phyloP scores from a whole-genome alignment of 805 yeast genomes.

The Kluyveromyces nonfermentans region DNA sequence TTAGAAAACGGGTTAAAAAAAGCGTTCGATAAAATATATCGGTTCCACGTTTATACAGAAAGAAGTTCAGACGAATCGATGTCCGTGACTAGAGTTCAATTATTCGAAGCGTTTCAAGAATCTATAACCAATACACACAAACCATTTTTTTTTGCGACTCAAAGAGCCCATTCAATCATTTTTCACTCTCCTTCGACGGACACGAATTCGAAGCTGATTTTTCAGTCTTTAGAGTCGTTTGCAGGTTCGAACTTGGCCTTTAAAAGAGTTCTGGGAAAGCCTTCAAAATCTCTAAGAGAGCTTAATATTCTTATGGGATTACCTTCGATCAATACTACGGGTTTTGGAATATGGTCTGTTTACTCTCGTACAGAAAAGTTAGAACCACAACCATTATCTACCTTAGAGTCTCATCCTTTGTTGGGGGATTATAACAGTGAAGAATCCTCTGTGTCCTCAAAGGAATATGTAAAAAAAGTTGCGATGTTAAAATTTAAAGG shows the following conservation, averaged over 20 bases:
- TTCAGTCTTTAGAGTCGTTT: conserved; percentile 32
- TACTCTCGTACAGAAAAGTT: conserved; percentile 47
- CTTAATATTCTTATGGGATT: neutral
- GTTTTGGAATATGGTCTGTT: conserved; percentile 64
- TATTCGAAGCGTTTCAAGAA: conserved; percentile 43
- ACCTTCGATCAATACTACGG: conserved; percentile 44
- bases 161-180: conserved; percentile 55
- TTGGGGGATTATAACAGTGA: neutral
- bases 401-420: conserved; percentile 31
- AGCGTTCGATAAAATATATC: conserved; percentile 42
- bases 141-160: conserved; percentile 60
- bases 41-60: conserved; percentile 57
- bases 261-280: neutral
- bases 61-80: conserved; percentile 56
- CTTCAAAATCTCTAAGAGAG: neutral
- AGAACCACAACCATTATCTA: conserved; percentile 55
- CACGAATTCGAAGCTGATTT: conserved; percentile 40
- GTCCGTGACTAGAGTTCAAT: conserved; percentile 53
- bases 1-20: conserved; percentile 41
- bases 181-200: conserved; percentile 45
- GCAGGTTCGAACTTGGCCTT: neutral
- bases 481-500: conserved; percentile 55
- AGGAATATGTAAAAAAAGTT: conserved; percentile 36
- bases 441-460: conserved; percentile 13
- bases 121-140: conserved; percentile 13